phyloP scores from a whole-genome alignment of 148 eudicot genomes.

The Talinum fruticosum region DNA sequence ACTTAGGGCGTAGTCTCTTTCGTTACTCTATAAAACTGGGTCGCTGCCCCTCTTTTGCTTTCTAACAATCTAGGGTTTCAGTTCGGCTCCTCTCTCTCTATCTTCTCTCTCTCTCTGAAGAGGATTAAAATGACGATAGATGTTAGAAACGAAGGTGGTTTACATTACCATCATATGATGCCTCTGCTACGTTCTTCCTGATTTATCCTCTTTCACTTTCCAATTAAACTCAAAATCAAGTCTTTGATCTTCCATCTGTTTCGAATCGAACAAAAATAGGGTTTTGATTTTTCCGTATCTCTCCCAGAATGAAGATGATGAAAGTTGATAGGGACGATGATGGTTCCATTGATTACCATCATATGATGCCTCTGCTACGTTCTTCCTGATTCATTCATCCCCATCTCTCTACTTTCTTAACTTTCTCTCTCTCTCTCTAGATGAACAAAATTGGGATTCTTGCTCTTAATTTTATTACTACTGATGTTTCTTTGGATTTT shows the following conservation, averaged over 20 bases:
- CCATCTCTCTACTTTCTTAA: neutral
- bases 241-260: too few relatives aligned
- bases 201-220: neutral
- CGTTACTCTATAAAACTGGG: neutral
- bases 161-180: neutral
- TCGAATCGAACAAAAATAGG: neutral
- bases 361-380: conserved; percentile 6
- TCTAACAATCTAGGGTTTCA: neutral
- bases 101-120: too few relatives aligned
- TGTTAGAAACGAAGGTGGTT: conserved; percentile 4
- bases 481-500: too few relatives aligned
- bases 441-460: neutral
- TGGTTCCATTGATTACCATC: neutral
- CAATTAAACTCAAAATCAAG: neutral
- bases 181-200: conserved; percentile 13
- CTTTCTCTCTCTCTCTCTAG: neutral
- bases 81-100: neutral
- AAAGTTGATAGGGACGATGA: conserved; percentile 7
- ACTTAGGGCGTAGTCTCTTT: neutral
- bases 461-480: neutral
- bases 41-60: neutral
- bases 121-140: conserved; percentile 4
- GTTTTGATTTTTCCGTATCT: neutral
- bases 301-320: conserved; percentile 2
- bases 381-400: conserved; percentile 13